Evolutionary conservation across 805 yeast genomes (phyloP), one percentile per base, ranked within the genome.

Genomic region (Sugiyamaella qingdaonensis): DNA sequence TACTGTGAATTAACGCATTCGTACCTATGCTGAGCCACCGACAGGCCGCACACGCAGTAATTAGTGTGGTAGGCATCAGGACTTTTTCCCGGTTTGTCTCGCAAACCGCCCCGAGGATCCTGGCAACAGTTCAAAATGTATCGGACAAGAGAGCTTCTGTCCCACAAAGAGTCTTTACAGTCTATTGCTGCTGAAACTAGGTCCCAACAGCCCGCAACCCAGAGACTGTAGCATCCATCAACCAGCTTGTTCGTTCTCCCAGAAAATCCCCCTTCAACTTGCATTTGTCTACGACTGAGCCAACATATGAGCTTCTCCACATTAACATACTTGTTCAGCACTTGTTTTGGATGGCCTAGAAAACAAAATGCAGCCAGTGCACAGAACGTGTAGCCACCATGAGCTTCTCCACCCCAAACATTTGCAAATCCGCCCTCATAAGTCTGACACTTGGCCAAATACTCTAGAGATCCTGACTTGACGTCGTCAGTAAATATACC

Each of bases 371-470:
- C 78, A 44, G 85, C 95, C 43, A 87, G 73, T 0, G 92, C 95
- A 72, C 99, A 94, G 67, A 81, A 94, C 0, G 98, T 82, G 66
- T 94, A 95, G 0, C 99, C 99, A 1, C 97, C 99, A 66, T 94
- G 99, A 0, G 98, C 97, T 68, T 94, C 99, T 55, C 81, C 85
- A 4, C 78, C 75, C 0, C 95, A 94, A 18, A 76, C 74, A 1
- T 95, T 96, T 1, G 91, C 89, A 70, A 92, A 87, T 0, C 99
- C 99, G 21, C 99, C 99, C 70, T 95, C 99, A 65, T 78, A 91
- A 0, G 92, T 87, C 68, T 94, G 99, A 61, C 97, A 89, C 10
- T 65, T 58, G 0, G 69, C 61, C 11, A 94, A 59, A 84, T 90
- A 92, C 11, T 77, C 78, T 2, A 73, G 72, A 0, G 82, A 76